A percentile compares a stretch with the other conserved stretches of the same genome.
Conservation (phyloP, 495 filamentous ascomycete genomes). For the Penicillium riverlandense region DNA sequence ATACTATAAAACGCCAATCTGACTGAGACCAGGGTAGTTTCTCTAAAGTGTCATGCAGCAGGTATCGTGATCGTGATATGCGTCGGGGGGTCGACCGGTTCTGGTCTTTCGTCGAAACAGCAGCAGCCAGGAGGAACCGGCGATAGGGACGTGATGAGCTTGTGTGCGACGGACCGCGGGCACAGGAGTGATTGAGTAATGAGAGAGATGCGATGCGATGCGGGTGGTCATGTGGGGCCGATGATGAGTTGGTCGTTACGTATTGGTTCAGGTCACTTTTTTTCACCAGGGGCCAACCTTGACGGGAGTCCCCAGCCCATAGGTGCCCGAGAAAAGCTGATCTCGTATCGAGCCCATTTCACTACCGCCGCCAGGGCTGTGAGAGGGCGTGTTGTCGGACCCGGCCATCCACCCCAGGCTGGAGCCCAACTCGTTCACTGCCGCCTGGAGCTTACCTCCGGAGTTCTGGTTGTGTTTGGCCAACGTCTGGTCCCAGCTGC, state of each 20-base stretch:
- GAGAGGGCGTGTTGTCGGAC: conserved; percentile 31
- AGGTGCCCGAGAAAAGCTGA: conserved; percentile 72
- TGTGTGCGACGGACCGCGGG: neutral
- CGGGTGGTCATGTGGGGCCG: too few species aligned
- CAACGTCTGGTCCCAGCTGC: conserved; percentile 87
- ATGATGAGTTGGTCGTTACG: too few species aligned
- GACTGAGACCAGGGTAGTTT: conserved; percentile 25
- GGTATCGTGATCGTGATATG: conserved; percentile 43
- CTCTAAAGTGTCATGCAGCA: conserved; percentile 40
- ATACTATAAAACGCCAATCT: conserved; percentile 38
- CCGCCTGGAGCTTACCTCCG: conserved; percentile 73
- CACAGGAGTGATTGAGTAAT: too few species aligned
- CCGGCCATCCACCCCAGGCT: conserved; percentile 73
- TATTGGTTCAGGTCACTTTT: too few species aligned
- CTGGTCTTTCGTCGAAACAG: conserved; percentile 12
- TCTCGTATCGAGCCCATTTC: conserved; percentile 65
- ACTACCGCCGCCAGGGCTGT: conserved; percentile 26
- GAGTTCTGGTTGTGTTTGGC: conserved; percentile 83
- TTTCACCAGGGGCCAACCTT: conserved; percentile 65
- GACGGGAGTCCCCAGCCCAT: conserved; percentile 60
- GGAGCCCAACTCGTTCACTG: conserved; percentile 65
- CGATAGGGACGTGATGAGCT: conserved; percentile 2
- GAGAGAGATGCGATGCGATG: too few species aligned
- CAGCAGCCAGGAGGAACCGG: conserved; percentile 6
- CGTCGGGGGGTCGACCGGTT: conserved; percentile 28